These are phyloP conservation scores for Medicago ruthenica DNA, from an alignment of 306 rosid genomes.

Conservation along the genomic window DNA sequence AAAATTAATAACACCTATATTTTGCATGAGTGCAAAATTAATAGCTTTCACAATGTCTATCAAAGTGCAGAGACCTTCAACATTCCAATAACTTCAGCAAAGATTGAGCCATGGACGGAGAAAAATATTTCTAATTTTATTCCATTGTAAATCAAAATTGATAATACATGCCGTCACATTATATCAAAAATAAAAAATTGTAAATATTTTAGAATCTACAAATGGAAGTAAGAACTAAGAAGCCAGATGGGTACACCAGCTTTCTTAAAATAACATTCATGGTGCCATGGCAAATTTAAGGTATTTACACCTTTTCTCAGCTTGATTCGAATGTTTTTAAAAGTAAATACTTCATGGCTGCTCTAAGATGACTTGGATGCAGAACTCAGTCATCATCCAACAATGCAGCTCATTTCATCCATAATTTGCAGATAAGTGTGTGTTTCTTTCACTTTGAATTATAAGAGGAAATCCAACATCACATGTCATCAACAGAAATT, in stretches of 20 bases:
- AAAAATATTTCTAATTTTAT: background rate
- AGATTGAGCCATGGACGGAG: background rate
- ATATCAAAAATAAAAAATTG: background rate
- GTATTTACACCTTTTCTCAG: background rate
- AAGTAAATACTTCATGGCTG: background rate
- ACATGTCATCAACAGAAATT: constrained; percentile 3
- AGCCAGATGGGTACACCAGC: background rate
- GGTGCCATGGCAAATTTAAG: constrained; percentile 1
- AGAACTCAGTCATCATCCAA: constrained; percentile 28
- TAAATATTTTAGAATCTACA: constrained; percentile 4
- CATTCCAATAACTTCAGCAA: constrained; percentile 2
- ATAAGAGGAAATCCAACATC: constrained; percentile 22
- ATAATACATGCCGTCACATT: background rate
- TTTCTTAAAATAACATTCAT: constrained; percentile 17
- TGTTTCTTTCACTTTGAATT: constrained; percentile 8
- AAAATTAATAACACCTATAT: constrained; percentile 20
- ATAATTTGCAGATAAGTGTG: background rate
- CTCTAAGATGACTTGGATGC: constrained; percentile 3
- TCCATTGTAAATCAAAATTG: background rate
- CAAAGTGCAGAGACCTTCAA: background rate
- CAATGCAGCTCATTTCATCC: background rate
- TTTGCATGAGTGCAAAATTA: constrained; percentile 1
- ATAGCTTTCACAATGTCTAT: constrained; percentile 1
- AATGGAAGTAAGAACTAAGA: background rate
- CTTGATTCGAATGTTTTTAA: constrained; percentile 1